phyloP scores from a whole-genome alignment of 176 grass and related monocot genomes.

The Ensete ventricosum region DNA sequence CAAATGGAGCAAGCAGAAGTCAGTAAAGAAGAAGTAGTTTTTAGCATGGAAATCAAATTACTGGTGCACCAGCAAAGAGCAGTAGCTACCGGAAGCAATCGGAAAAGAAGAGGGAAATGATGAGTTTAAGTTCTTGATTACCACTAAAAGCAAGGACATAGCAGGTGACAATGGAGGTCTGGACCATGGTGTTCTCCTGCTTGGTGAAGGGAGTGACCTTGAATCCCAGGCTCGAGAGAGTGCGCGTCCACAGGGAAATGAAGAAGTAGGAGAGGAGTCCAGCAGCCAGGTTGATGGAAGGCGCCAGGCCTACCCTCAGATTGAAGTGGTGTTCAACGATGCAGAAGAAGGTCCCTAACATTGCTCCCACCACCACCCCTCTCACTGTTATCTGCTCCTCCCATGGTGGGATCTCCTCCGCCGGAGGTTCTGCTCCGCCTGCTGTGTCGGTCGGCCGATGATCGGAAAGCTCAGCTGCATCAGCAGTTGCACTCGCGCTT shows the following conservation, averaged over 20 bases:
- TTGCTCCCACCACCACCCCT: not conserved
- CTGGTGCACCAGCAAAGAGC: too few relatives aligned
- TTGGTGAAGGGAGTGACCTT: not conserved
- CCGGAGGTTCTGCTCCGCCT: not conserved
- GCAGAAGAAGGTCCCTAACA: not conserved
- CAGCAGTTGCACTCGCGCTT: not conserved
- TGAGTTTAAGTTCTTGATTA: not conserved
- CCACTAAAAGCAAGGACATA: not conserved
- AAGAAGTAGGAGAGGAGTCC: not conserved
- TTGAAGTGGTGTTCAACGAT: not conserved
- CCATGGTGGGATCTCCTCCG: not conserved
- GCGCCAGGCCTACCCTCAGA: not conserved
- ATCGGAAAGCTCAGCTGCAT: not conserved
- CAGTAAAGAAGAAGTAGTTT: too few relatives aligned
- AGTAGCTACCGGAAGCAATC: not conserved
- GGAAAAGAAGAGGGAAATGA: not conserved
- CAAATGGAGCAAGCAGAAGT: too few relatives aligned
- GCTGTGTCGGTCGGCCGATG: not conserved
- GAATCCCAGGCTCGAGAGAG: not conserved
- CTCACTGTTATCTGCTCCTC: not conserved
- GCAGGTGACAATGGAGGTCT: not conserved
- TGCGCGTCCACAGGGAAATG: not conserved
- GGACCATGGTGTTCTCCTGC: constrained; percentile 1
- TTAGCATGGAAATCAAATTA: too few relatives aligned
- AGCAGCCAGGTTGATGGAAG: not conserved